phyloP scores from a whole-genome alignment of 345 rosid genomes.

The Populus davidiana region DNA sequence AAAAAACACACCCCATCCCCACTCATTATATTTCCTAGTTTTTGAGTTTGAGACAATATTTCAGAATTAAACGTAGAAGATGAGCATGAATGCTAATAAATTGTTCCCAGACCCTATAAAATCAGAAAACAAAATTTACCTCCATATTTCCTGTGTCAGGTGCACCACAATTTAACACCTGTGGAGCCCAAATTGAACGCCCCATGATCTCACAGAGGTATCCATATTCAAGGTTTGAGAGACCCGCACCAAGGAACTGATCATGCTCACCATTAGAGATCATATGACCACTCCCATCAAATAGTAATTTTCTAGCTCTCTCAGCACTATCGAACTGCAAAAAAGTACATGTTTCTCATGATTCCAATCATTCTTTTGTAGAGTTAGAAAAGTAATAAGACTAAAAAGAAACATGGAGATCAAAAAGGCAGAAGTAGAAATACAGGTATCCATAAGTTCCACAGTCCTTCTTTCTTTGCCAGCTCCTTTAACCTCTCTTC shows the following conservation, averaged over 20 bases:
- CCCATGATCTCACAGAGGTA: slow-evolving; percentile 99
- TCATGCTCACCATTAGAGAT: slow-evolving; percentile 28
- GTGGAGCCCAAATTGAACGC: slow-evolving; percentile 93
- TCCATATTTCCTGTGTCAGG: slow-evolving; percentile 99
- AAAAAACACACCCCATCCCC: no score
- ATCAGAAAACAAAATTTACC: slow-evolving; percentile 41
- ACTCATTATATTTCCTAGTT: neutral
- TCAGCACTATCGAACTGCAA: slow-evolving; percentile 85
- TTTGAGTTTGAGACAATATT: neutral
- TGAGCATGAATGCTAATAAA: neutral
- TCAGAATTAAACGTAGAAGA: neutral
- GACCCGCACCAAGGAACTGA: slow-evolving; percentile 78
- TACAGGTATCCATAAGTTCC: slow-evolving; percentile 94
- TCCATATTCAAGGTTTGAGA: slow-evolving; percentile 94
- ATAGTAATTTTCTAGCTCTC: slow-evolving; percentile 67
- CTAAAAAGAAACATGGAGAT: neutral
- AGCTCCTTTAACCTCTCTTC: slow-evolving; percentile 84
- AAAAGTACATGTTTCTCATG: slow-evolving; percentile 20
- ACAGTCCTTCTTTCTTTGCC: slow-evolving; percentile 86
- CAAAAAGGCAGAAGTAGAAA: slow-evolving; percentile 6
- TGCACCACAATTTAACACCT: slow-evolving; percentile 91
- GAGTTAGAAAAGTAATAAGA: neutral
- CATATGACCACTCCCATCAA: slow-evolving; percentile 33
- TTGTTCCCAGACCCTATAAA: neutral
- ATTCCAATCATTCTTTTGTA: neutral